Conservation (phyloP, 169 alveolate genomes). For the Plasmodium falciparum region DNA sequence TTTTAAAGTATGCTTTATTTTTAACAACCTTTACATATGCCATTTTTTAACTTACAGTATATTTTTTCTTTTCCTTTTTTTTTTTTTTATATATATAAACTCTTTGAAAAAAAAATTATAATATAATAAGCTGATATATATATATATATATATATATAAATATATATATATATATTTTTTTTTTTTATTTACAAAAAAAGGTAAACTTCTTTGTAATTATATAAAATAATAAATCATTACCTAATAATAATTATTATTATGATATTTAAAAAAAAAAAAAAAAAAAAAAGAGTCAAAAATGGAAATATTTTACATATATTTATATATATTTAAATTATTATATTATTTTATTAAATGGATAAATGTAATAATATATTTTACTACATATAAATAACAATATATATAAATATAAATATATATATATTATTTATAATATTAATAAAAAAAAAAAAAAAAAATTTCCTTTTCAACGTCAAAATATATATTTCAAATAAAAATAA, state of each 20-base stretch:
- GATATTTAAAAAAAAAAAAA: constrained; percentile 1
- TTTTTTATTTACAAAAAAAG: constrained; percentile 1
- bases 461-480: no score
- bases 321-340: no score
- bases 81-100: constrained; percentile 19
- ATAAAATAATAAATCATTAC: not conserved
- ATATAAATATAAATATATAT: no score
- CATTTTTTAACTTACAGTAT: constrained; percentile 88
- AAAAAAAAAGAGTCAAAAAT: not conserved
- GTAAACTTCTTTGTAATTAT: constrained; percentile 2
- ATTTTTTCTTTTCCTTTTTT: constrained; percentile 15
- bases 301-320: no score
- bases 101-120: not conserved
- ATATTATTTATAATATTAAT: no score
- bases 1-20: constrained; percentile 98
- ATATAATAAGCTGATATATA: not conserved
- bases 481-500: no score
- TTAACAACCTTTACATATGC: constrained; percentile 98
- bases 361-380: no score
- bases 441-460: no score
- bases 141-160: no score
- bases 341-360: no score
- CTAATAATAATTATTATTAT: no score
- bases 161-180: not conserved
- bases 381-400: no score